Conservation (phyloP, 345 rosid species). For the Trapa bicornis region DNA sequence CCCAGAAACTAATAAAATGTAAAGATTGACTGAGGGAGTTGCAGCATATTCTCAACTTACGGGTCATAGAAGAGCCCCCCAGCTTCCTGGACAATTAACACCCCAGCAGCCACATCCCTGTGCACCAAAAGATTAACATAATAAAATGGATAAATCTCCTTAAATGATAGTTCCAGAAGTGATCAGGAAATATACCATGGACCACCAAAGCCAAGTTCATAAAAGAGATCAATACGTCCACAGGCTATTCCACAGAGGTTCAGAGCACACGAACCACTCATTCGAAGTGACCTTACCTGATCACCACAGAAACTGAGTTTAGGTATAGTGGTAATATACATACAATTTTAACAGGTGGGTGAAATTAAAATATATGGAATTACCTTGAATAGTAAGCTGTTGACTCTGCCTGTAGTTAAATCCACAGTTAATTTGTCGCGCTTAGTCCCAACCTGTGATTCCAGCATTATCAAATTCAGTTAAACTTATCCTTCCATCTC, state of each 20-base stretch:
- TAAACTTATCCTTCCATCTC: background rate
- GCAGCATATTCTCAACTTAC: slow-evolving; percentile 30
- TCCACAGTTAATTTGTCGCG: slow-evolving; percentile 68
- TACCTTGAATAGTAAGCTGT: slow-evolving; percentile 74
- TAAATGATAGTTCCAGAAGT: too few relatives aligned
- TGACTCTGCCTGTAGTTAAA: slow-evolving; percentile 60
- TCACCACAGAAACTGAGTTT: slow-evolving; percentile 8
- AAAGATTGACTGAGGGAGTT: background rate
- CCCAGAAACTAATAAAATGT: background rate
- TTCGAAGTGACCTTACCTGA: slow-evolving; percentile 89
- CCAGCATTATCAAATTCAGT: background rate
- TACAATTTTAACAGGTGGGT: background rate
- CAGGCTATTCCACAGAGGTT: slow-evolving; percentile 91
- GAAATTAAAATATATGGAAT: slow-evolving; percentile 5
- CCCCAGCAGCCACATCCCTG: slow-evolving; percentile 96
- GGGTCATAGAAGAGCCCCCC: slow-evolving; percentile 91
- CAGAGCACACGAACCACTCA: slow-evolving; percentile 89
- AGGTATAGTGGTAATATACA: background rate
- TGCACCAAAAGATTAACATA: slow-evolving; percentile 5
- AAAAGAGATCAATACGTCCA: slow-evolving; percentile 78
- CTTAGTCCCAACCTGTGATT: slow-evolving; percentile 62
- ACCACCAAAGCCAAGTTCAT: slow-evolving; percentile 76
- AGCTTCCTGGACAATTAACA: slow-evolving; percentile 74
- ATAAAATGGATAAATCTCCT: background rate
- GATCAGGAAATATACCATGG: slow-evolving; percentile 48